A percentile compares a stretch with the other conserved stretches of the same genome.
Conservation (phyloP, 768 basidiomycete species). For the Leucocoprinus sp. region DNA sequence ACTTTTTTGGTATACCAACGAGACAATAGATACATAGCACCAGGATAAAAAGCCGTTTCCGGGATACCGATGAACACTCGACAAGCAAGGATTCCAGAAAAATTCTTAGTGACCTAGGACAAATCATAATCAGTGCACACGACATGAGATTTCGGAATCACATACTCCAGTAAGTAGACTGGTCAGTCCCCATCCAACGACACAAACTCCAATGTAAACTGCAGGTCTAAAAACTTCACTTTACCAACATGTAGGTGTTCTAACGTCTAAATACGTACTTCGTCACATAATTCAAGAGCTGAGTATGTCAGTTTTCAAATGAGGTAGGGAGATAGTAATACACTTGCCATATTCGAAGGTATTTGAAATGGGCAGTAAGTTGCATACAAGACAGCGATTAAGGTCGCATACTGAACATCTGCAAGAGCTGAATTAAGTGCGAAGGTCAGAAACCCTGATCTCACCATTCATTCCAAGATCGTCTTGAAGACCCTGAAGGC, state of each 20-base stretch:
- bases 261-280: too few relatives aligned
- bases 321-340: not conserved
- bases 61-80: conserved; percentile 58
- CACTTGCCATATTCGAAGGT: conserved; percentile 54
- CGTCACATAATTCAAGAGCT: conserved; percentile 49
- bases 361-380: conserved; percentile 59
- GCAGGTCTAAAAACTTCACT: conserved; percentile 45
- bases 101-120: conserved; percentile 43
- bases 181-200: conserved; percentile 55
- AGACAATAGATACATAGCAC: conserved; percentile 38
- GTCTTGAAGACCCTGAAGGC: conserved; percentile 41
- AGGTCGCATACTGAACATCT: conserved; percentile 23
- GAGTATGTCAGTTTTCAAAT: not conserved
- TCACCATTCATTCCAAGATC: conserved; percentile 39
- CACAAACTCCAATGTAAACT: conserved; percentile 51
- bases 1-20: conserved; percentile 39
- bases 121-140: not conserved
- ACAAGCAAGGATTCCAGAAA: conserved; percentile 45
- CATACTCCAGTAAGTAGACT: conserved; percentile 56
- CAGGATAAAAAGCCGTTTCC: conserved; percentile 60
- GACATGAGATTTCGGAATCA: not conserved
- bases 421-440: not conserved
- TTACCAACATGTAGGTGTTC: too few relatives aligned
- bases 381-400: conserved; percentile 24
- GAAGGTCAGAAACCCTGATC: not conserved